Conservation (phyloP, 495 filamentous ascomycete species). For the Sordaria brevicollis region DNA sequence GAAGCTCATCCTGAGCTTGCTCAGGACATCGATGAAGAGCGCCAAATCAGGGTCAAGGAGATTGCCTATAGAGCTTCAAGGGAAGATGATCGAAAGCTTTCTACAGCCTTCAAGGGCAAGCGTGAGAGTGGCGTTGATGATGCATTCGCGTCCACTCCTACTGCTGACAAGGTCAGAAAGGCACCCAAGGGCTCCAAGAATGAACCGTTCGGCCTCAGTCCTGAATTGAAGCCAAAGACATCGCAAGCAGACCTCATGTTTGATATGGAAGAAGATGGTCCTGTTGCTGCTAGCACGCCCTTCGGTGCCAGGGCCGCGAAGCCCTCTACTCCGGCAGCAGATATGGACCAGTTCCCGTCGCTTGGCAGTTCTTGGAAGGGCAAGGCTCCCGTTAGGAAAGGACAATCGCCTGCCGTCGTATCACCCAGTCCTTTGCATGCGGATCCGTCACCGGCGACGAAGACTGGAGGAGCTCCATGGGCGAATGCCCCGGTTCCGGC, state of each 20-base stretch:
- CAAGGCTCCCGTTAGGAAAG: slow-evolving; percentile 4
- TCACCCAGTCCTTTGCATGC: background rate
- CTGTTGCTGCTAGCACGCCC: slow-evolving; percentile 10
- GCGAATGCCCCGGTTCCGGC: slow-evolving; percentile 41
- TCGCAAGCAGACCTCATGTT: slow-evolving; percentile 78
- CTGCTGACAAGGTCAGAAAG: slow-evolving; percentile 41
- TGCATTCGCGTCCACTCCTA: slow-evolving; percentile 35
- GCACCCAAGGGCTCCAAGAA: slow-evolving; percentile 37
- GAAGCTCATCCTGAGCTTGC: slow-evolving; percentile 55
- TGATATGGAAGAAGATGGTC: slow-evolving; percentile 78
- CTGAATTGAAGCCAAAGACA: slow-evolving; percentile 51
- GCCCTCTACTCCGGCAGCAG: background rate
- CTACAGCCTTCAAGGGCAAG: slow-evolving; percentile 35
- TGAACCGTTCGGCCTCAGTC: slow-evolving; percentile 35
- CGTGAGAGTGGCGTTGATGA: slow-evolving; percentile 46
- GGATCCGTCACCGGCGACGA: background rate
- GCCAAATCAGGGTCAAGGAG: slow-evolving; percentile 36
- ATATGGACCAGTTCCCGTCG: slow-evolving; percentile 11
- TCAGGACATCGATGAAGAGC: slow-evolving; percentile 43
- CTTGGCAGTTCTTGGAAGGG: slow-evolving; percentile 17
- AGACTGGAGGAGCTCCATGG: slow-evolving; percentile 45
- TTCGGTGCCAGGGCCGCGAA: slow-evolving; percentile 5
- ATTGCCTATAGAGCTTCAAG: slow-evolving; percentile 48
- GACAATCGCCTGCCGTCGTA: background rate
- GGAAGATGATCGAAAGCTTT: slow-evolving; percentile 48